Percentiles rank a stretch among this genome's conserved stretches.
Conservation (phyloP, 2,329 filamentous ascomycete genomes). For the Nigrograna mackinnonii region DNA sequence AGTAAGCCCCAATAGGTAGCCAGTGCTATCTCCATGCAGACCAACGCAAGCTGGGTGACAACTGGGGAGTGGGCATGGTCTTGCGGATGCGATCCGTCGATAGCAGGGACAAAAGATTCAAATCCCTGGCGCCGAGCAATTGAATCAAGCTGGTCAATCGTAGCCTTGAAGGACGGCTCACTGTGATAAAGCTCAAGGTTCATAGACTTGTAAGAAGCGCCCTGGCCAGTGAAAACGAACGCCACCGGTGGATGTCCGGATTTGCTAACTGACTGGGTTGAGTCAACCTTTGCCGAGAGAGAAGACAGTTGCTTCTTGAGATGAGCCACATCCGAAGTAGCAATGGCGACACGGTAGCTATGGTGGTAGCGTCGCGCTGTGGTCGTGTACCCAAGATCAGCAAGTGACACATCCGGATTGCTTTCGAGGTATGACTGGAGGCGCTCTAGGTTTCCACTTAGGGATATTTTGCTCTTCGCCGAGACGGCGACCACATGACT, state of each 20-base stretch:
- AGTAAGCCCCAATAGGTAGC: slow-evolving; percentile 6
- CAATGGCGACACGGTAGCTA: slow-evolving; percentile 6
- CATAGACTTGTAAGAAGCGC: slow-evolving; percentile 19
- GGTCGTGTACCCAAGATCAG: slow-evolving; percentile 21
- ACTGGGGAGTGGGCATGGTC: slow-evolving; percentile 8
- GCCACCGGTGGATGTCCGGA: slow-evolving; percentile 22
- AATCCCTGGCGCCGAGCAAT: slow-evolving; percentile 33
- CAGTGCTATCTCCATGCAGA: slow-evolving; percentile 42
- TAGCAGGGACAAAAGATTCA: slow-evolving; percentile 21
- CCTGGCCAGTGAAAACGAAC: slow-evolving; percentile 46
- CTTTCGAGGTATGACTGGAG: slow-evolving; percentile 12
- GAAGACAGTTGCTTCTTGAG: slow-evolving; percentile 7
- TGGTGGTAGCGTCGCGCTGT: slow-evolving; percentile 27
- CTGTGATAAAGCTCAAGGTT: slow-evolving; percentile 11
- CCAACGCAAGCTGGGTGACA: slow-evolving; percentile 42
- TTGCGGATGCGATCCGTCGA: slow-evolving; percentile 8
- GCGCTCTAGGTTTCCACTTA: slow-evolving; percentile 13
- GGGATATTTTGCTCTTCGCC: slow-evolving; percentile 13
- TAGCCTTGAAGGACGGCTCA: slow-evolving; percentile 22
- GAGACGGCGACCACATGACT: slow-evolving; percentile 20
- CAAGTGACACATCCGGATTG: slow-evolving; percentile 8
- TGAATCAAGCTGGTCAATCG: slow-evolving; percentile 28
- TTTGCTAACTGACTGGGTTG: slow-evolving; percentile 4
- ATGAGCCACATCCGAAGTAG: slow-evolving; percentile 4
- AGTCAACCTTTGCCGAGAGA: not conserved